These are phyloP conservation scores for Verbena officinalis DNA, from an alignment of 257 asterid species.

Conservation along the genomic window DNA sequence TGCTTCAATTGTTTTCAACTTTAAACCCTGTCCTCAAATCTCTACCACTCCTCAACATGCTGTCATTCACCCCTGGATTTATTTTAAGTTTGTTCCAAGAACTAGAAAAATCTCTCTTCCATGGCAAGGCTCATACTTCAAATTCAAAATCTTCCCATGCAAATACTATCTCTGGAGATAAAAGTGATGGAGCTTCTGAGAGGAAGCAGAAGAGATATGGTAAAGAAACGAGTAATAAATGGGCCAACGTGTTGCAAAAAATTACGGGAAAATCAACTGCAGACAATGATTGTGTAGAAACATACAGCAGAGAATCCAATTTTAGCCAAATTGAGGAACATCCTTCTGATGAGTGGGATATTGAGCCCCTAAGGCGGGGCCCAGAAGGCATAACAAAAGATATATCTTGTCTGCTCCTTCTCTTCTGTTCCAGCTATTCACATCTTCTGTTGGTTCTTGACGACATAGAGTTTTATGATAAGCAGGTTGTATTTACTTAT, in stretches of 20 bases:
- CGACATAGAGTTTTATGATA: constrained; percentile 91
- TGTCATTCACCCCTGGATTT: constrained; percentile 95
- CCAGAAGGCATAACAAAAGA: constrained; percentile 80
- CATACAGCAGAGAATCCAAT: constrained; percentile 36
- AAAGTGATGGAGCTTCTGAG: constrained; percentile 45
- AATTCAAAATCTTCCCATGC: constrained; percentile 28
- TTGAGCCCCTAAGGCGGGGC: constrained; percentile 71
- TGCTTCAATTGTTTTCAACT: constrained; percentile 71
- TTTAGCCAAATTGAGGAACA: constrained; percentile 46
- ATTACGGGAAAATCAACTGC: constrained; percentile 60
- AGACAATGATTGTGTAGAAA: constrained; percentile 42
- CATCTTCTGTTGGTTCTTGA: constrained; percentile 91
- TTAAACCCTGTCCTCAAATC: constrained; percentile 75
- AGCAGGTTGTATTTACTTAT: constrained; percentile 65
- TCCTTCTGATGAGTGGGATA: constrained; percentile 71
- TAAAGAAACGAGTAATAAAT: constrained; percentile 73
- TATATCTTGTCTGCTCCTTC: constrained; percentile 70
- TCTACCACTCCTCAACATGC: constrained; percentile 88
- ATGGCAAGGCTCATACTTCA: constrained; percentile 36
- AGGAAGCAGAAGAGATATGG: constrained; percentile 54
- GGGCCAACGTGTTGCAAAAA: constrained; percentile 74
- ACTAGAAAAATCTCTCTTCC: constrained; percentile 63
- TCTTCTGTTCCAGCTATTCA: constrained; percentile 87
- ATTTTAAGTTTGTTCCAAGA: constrained; percentile 72
- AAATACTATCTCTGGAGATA: constrained; percentile 41